phyloP scores from a whole-genome alignment of 108 stramenopile species.

The Skeletonema grethae region DNA sequence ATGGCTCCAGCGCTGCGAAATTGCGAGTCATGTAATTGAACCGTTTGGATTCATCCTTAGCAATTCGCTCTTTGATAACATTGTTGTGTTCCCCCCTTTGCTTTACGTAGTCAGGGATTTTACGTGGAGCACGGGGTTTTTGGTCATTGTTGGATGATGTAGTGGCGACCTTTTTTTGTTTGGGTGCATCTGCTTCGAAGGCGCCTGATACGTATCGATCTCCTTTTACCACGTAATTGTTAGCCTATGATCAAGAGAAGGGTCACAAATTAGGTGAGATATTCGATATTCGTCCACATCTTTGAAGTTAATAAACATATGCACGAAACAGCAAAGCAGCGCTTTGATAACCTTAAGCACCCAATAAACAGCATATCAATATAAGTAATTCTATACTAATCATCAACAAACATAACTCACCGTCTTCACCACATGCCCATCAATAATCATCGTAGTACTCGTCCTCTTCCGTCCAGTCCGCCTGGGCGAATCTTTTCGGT shows the following conservation, averaged over 20 bases:
- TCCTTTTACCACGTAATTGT: neutral
- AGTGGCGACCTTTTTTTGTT: conserved; percentile 23
- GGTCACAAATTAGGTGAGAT: neutral
- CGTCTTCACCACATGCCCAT: conserved; percentile 58
- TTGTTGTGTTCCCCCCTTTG: conserved; percentile 38
- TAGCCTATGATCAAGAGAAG: neutral
- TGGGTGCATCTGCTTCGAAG: conserved; percentile 23
- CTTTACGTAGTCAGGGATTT: conserved; percentile 11
- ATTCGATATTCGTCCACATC: too few relatives aligned
- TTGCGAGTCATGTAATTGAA: conserved; percentile 37
- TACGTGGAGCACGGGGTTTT: conserved; percentile 4
- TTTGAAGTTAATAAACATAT: too few relatives aligned
- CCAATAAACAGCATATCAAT: too few relatives aligned
- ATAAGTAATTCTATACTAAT: too few relatives aligned
- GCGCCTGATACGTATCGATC: conserved; percentile 43
- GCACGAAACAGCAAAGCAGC: too few relatives aligned
- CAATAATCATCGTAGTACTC: conserved; percentile 53
- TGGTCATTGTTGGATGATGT: neutral
- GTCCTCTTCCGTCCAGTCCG: conserved; percentile 50
- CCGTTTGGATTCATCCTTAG: conserved; percentile 19
- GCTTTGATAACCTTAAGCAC: too few relatives aligned
- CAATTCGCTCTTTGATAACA: conserved; percentile 18
- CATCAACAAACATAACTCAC: conserved; percentile 6
- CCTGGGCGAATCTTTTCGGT: conserved; percentile 25
- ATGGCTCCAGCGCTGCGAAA: conserved; percentile 33